Base-by-base conservation (phyloP, 179 eudicot genomes). In the Gypsophila paniculata region DNA sequence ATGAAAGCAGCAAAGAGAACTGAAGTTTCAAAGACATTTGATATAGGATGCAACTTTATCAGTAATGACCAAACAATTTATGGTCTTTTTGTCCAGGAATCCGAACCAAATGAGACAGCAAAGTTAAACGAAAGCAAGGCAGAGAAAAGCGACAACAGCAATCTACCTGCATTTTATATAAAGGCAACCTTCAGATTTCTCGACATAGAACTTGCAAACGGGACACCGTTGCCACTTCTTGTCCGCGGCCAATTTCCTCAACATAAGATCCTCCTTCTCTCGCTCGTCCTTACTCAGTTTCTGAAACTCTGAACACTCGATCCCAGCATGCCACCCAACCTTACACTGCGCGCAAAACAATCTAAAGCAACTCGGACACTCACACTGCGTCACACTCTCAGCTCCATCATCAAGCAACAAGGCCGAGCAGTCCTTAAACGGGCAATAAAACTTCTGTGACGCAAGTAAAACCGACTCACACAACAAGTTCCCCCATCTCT, bases 191-290 rank as follows among this genome's bases (percentile, higher is more conserved):
- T 62, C 60, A 14, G 73, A 51, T 72, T 77, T 90, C 60, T 91
- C 89, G 21, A 90, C 96, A 82, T 77, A 79, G 67, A 65, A 83
- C 62, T 72, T 78, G 80, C 96, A 91, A 21, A 64, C 73, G 2
- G 93, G 89, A 76, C 97, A 90, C 70, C 88, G 80, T 69, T 44
- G 81, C 97, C 97, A 86, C 0, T 80, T 72, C 51, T 83, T 77
- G 0, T 26, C 62, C 68, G 76, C 78, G 8, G 91, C 97, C 58
- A 91, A 83, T 39, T 82, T 64, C 84, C 82, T 72, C 71, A 84
- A 18, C 85, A 79, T 74, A 2, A 85, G 42, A 75, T 86, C 90
- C 53, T 82, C 90, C 22, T 67, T 61, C 8, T 73, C 76, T 59
- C 79, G 81, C 69, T 86, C 89, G 26, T 77, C 80, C 75, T 77